Conservation (phyloP, 257 asterid species). For the Henckelia pumila region DNA sequence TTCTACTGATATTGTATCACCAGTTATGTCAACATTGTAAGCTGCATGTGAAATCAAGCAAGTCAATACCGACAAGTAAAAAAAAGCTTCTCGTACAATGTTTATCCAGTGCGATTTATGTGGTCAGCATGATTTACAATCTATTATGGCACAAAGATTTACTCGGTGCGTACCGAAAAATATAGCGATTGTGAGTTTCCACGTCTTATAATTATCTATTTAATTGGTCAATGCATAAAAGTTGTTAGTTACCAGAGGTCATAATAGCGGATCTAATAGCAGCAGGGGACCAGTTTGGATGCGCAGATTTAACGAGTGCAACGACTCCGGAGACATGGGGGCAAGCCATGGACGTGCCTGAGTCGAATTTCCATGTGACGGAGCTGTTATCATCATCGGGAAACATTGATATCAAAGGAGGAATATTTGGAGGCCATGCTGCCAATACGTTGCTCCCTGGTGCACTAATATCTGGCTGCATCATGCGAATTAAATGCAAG, state of each 20-base stretch:
- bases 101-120: too few species aligned
- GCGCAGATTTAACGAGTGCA: conserved; percentile 56
- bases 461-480: conserved; percentile 67
- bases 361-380: conserved; percentile 39
- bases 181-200: too few species aligned
- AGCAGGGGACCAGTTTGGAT: conserved; percentile 72
- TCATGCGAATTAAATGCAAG: too few species aligned
- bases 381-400: conserved; percentile 28
- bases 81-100: too few species aligned
- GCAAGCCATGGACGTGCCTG: conserved; percentile 85
- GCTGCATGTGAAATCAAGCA: conserved; percentile 29
- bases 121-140: too few species aligned
- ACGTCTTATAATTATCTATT: too few species aligned
- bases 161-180: too few species aligned
- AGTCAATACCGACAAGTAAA: too few species aligned
- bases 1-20: conserved; percentile 31
- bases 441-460: conserved; percentile 67
- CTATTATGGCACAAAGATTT: too few species aligned
- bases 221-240: too few species aligned
- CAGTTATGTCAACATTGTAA: conserved; percentile 34
- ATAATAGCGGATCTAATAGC: conserved; percentile 67
- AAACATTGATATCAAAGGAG: conserved; percentile 36
- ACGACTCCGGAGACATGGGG: conserved; percentile 70
- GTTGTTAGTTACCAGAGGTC: conserved; percentile 49
- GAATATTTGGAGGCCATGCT: conserved; percentile 50